Percentiles rank a stretch among this genome's conserved stretches.
Evolutionary conservation across 495 filamentous ascomycete genomes (phyloP).

Genomic region (Poronia punctata): DNA sequence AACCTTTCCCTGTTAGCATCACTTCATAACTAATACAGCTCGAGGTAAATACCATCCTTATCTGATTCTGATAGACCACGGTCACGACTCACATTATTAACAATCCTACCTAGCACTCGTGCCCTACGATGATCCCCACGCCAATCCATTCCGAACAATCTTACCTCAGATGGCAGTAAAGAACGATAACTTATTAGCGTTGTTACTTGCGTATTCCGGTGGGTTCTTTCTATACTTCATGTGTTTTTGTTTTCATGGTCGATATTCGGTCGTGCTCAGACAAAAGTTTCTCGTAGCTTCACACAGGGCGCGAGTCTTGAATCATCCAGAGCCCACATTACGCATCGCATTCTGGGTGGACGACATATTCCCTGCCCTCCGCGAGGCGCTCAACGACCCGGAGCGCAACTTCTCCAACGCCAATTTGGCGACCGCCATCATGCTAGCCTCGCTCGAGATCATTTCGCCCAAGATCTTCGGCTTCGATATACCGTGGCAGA

Average conservation of each 20-base stretch:
- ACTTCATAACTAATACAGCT: constrained; percentile 76
- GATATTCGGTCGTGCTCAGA: background rate
- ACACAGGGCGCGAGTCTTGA: constrained; percentile 70
- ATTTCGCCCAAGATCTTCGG: constrained; percentile 75
- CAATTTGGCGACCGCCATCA: constrained; percentile 76
- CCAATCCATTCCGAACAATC: constrained; percentile 67
- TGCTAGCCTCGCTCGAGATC: constrained; percentile 81
- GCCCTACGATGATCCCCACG: constrained; percentile 62
- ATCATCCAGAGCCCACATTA: constrained; percentile 66
- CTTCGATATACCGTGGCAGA: constrained; percentile 66
- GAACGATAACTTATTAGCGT: constrained; percentile 70
- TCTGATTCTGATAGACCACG: no score
- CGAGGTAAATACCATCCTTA: no score
- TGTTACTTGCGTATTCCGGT: constrained; percentile 70
- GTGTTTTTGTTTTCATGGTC: no score
- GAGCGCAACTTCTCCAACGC: constrained; percentile 55
- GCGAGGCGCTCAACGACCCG: constrained; percentile 58
- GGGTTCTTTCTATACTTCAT: constrained; percentile 7
- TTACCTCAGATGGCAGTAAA: constrained; percentile 59
- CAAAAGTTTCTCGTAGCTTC: constrained; percentile 42
- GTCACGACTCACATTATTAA: background rate
- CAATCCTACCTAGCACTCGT: constrained; percentile 48
- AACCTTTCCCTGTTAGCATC: constrained; percentile 43
- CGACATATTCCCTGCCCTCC: constrained; percentile 68
- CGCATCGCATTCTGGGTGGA: constrained; percentile 75